These are phyloP conservation scores for Xylona heveae DNA, from an alignment of 495 filamentous ascomycete genomes.

Conservation along the genomic window DNA sequence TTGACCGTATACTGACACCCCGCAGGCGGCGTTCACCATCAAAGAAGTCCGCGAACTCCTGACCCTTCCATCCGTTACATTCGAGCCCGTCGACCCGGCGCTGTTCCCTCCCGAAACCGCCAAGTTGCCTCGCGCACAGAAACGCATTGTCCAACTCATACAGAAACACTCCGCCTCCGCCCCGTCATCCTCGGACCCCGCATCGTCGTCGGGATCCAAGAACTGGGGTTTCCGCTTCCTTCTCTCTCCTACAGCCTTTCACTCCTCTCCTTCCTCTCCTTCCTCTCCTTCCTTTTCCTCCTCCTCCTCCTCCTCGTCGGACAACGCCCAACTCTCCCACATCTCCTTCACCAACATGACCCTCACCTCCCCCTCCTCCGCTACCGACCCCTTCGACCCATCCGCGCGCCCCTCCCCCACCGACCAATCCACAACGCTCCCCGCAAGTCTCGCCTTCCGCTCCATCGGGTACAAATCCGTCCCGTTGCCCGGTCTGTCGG, in stretches of 20 bases:
- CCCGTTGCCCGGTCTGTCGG: conserved; percentile 48
- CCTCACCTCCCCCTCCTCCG: conserved; percentile 22
- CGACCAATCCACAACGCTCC: conserved; percentile 19
- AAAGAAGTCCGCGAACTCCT: conserved; percentile 81
- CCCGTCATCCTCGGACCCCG: conserved; percentile 18
- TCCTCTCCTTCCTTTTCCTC: conserved; percentile 42
- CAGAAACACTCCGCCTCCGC: conserved; percentile 41
- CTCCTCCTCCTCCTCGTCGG: conserved; percentile 13
- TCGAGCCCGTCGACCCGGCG: conserved; percentile 41
- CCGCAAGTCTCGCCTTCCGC: conserved; percentile 55
- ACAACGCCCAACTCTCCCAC: conserved; percentile 26
- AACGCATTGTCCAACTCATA: conserved; percentile 61
- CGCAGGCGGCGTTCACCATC: conserved; percentile 72
- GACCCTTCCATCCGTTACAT: conserved; percentile 48
- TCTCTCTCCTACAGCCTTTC: conserved; percentile 50
- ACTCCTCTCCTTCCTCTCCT: conserved; percentile 35
- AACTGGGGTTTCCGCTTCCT: conserved; percentile 74
- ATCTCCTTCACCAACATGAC: conserved; percentile 47
- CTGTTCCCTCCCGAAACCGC: conserved; percentile 39
- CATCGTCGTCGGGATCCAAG: conserved; percentile 25
- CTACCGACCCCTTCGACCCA: conserved; percentile 23
- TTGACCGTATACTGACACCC: neutral
- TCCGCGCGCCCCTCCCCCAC: conserved; percentile 30
- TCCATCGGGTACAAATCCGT: conserved; percentile 83
- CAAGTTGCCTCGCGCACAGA: conserved; percentile 46